Evolutionary conservation across 768 basidiomycete genomes (phyloP).

Genomic region (Cytidiella melzeri): DNA sequence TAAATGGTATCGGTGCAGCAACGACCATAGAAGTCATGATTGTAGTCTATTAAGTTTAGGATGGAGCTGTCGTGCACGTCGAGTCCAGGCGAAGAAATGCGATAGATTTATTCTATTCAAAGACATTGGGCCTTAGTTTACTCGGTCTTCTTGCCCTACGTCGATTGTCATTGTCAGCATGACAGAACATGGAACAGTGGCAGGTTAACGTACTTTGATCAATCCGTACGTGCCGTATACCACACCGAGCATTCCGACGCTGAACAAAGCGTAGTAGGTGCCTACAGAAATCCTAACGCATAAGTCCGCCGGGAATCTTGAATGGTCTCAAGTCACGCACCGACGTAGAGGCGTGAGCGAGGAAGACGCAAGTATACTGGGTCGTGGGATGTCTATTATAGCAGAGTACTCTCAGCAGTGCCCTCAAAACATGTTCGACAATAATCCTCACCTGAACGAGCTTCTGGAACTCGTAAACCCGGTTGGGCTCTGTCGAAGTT

Average conservation of each 20-base stretch:
- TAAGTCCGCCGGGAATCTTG: too few relatives aligned
- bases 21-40: too few relatives aligned
- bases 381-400: slow-evolving; percentile 35
- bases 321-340: too few relatives aligned
- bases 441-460: slow-evolving; percentile 49
- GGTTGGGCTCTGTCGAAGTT: slow-evolving; percentile 48
- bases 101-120: too few relatives aligned
- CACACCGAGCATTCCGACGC: slow-evolving; percentile 48
- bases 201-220: slow-evolving; percentile 26
- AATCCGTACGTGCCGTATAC: slow-evolving; percentile 45
- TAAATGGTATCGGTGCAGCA: too few relatives aligned
- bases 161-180: not conserved
- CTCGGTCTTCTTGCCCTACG: slow-evolving; percentile 22
- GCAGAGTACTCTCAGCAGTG: not conserved
- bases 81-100: too few relatives aligned
- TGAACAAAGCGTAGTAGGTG: slow-evolving; percentile 47
- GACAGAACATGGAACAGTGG: not conserved
- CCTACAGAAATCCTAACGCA: too few relatives aligned
- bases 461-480: slow-evolving; percentile 59
- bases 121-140: slow-evolving; percentile 12
- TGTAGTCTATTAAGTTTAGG: too few relatives aligned
- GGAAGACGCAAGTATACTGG: slow-evolving; percentile 58
- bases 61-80: too few relatives aligned
- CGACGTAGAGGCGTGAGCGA: slow-evolving; percentile 56
- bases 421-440: not conserved